Base-by-base conservation (phyloP, 805 yeast species). In the Brettanomyces anomalus region DNA sequence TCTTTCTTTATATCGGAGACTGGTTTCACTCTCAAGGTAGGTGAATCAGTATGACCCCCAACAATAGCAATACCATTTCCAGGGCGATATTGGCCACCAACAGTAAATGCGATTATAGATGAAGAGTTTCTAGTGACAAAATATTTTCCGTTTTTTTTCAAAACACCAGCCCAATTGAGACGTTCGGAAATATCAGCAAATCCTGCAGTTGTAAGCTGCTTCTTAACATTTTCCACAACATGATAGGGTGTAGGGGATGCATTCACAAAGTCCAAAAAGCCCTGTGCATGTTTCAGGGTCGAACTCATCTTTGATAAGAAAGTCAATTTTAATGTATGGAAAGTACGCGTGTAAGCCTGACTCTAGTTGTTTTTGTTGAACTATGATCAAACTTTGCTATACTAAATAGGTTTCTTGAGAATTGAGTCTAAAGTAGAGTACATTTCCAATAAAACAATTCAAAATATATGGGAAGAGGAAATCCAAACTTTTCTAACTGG, bases 31-130 rank as follows among this genome's bases (percentile, higher is more conserved):
- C 95, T 74, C 50, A 90, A 69, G 28, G 86, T 79, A 10, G 97
- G 97, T 4, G 95, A 85, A 61, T 90, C 98, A 0, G 97, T 89
- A 62, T 90, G 98, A 2, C 96, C 96, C 15, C 97, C 98, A 31
- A 89, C 83, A 42, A 93, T 80, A 4, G 97, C 77, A 47, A 88
- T 70, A 8, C 95, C 90, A 48, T 81, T 79, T 10, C 95, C 96
- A 3, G 84, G 79, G 41, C 60, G 54, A 78, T 84, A 85, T 39
- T 76, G 57, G 2, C 72, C 72, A 32, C 96, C 96, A 16, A 87
- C 81, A 2, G 80, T 75, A 63, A 90, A 89, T 1, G 96, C 96
- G 50, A 90, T 79, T 20, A 90, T 68, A 1, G 96, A 85, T 3
- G 96, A 85, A 18, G 79, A 85, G 59, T 93, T 93, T 61, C 98